Conservation (phyloP, 1,284 basidiomycete species). For the Sanghuangporus sanghuang region DNA sequence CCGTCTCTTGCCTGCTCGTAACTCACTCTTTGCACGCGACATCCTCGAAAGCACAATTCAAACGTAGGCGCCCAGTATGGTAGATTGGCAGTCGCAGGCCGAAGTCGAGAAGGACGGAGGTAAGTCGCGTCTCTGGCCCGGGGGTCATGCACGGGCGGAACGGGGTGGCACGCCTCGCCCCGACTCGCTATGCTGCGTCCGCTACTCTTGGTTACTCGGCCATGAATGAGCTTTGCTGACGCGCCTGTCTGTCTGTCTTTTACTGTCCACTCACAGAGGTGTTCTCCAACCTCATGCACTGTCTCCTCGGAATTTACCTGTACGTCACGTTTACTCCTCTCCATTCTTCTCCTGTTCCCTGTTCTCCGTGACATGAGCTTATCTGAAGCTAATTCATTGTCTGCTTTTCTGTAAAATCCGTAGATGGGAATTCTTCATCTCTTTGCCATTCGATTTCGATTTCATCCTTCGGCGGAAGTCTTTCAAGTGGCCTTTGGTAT, state of each 20-base stretch:
- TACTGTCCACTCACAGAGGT: conserved; percentile 33
- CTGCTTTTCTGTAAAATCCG: not conserved
- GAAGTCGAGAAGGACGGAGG: conserved; percentile 16
- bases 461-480: conserved; percentile 52
- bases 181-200: not conserved
- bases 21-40: not conserved
- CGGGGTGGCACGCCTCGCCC: not conserved
- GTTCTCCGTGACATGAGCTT: not conserved
- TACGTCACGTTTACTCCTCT: conserved; percentile 26
- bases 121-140: conserved; percentile 3
- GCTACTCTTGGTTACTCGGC: not conserved
- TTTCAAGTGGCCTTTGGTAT: conserved; percentile 62
- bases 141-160: not conserved
- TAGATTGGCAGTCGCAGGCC: conserved; percentile 12
- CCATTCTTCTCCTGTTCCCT: not conserved
- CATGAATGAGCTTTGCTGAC: conserved; percentile 11
- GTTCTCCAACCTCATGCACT: conserved; percentile 64
- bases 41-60: not conserved
- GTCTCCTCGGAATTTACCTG: conserved; percentile 64
- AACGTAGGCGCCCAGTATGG: conserved; percentile 6
- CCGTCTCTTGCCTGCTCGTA: not conserved
- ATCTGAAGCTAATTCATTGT: too few relatives aligned
- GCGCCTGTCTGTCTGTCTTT: not conserved
- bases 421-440: conserved; percentile 64
- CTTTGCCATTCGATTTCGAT: conserved; percentile 64